These are phyloP conservation scores for Cadophora sp. DNA, from an alignment of 2,329 filamentous ascomycete genomes.

Conservation along the genomic window DNA sequence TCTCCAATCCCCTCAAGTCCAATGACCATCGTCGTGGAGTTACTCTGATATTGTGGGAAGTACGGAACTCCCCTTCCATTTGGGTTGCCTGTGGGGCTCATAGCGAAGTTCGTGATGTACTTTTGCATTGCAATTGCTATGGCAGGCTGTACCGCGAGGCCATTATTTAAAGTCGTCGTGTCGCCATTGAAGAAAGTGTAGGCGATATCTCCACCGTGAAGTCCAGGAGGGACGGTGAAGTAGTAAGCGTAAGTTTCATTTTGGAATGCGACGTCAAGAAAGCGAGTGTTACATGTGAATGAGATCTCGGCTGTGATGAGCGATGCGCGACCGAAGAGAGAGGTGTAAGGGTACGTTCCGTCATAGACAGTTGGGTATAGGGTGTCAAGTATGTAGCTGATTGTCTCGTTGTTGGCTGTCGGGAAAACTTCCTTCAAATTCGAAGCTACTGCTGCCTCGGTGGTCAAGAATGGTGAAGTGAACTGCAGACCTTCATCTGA, in stretches of 20 bases:
- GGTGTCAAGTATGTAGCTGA: slow-evolving; percentile 50
- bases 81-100: slow-evolving; percentile 41
- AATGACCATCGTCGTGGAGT: slow-evolving; percentile 26
- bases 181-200: slow-evolving; percentile 60
- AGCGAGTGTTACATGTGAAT: slow-evolving; percentile 59
- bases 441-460: slow-evolving; percentile 32
- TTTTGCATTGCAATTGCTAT: slow-evolving; percentile 47
- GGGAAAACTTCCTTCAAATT: slow-evolving; percentile 44
- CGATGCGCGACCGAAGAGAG: slow-evolving; percentile 50
- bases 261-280: slow-evolving; percentile 52
- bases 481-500: slow-evolving; percentile 46
- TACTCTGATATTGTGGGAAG: slow-evolving; percentile 37
- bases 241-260: slow-evolving; percentile 57
- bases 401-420: slow-evolving; percentile 23
- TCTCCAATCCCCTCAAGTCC: slow-evolving; percentile 28
- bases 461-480: slow-evolving; percentile 32
- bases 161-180: slow-evolving; percentile 34
- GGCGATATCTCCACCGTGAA: slow-evolving; percentile 58
- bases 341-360: slow-evolving; percentile 52
- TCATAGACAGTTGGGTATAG: slow-evolving; percentile 57
- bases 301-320: slow-evolving; percentile 51
- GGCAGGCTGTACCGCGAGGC: slow-evolving; percentile 39
- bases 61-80: slow-evolving; percentile 35
- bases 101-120: slow-evolving; percentile 47
- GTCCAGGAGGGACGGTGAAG: slow-evolving; percentile 53